Conservation (phyloP, 108 stramenopile species). For the Nitzschia sp. region DNA sequence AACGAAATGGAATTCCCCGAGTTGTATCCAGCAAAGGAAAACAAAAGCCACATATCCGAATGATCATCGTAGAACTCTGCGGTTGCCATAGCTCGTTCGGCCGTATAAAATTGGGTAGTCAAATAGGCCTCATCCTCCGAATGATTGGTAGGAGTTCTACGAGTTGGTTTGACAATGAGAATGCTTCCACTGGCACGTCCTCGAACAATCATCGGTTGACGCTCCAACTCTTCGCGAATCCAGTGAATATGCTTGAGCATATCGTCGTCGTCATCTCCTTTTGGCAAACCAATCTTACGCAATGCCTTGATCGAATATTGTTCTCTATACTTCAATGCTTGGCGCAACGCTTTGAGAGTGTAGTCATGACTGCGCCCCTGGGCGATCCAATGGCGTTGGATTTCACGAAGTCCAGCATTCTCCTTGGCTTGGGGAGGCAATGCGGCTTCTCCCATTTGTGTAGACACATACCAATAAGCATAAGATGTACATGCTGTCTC, state of each 20-base stretch:
- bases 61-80: conserved; percentile 18
- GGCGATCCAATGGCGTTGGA: conserved; percentile 15
- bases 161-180: conserved; percentile 13
- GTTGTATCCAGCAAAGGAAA: conserved; percentile 25
- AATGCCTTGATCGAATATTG: conserved; percentile 3
- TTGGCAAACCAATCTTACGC: conserved; percentile 1
- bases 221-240: conserved; percentile 24
- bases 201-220: conserved; percentile 28
- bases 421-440: not conserved
- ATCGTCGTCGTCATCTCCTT: not conserved
- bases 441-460: not conserved
- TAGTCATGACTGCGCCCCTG: not conserved
- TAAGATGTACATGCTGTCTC: conserved; percentile 17
- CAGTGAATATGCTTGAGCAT: not conserved
- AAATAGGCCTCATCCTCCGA: conserved; percentile 22
- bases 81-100: conserved; percentile 37
- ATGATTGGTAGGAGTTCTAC: conserved; percentile 1
- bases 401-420: conserved; percentile 13
- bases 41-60: conserved; percentile 24
- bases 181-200: conserved; percentile 19
- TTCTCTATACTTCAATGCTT: conserved; percentile 16
- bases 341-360: not conserved
- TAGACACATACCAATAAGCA: conserved; percentile 19
- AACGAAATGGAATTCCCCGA: conserved; percentile 22
- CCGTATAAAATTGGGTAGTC: conserved; percentile 29